Percentiles rank a stretch among this genome's conserved stretches.
These are phyloP conservation scores for Amauroascus verrucosus DNA, from an alignment of 2,329 filamentous ascomycete genomes.

Conservation along the genomic window DNA sequence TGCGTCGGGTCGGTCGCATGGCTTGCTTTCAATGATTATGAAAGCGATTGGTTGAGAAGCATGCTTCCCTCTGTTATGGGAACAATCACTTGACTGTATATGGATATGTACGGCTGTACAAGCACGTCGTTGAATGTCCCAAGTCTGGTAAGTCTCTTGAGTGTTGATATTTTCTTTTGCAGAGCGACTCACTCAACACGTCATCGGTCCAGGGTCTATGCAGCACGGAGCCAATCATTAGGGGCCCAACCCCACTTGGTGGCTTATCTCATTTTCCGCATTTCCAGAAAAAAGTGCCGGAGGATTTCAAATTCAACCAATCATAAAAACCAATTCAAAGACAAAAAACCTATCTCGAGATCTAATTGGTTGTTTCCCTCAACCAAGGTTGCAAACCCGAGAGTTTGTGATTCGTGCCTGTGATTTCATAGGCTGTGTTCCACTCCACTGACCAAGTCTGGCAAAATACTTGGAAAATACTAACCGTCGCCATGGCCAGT, in stretches of 20 bases:
- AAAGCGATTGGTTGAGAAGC: background rate
- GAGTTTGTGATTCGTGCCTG: background rate
- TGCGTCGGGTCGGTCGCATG: background rate
- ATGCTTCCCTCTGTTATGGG: background rate
- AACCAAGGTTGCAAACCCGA: background rate
- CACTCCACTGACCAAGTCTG: background rate
- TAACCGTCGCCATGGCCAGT: background rate
- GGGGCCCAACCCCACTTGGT: background rate
- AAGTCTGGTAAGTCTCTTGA: too few species aligned
- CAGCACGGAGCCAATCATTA: background rate
- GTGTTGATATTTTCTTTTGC: too few species aligned
- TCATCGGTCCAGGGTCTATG: constrained; percentile 3
- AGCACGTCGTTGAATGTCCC: too few species aligned
- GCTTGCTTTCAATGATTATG: background rate
- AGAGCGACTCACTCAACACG: constrained; percentile 3
- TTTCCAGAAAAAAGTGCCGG: background rate
- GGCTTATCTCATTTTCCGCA: background rate
- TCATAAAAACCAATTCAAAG: background rate
- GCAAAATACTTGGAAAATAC: background rate
- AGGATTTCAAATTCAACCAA: constrained; percentile 3
- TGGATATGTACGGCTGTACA: too few species aligned
- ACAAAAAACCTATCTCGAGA: background rate
- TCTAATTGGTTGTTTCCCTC: background rate
- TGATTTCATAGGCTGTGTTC: constrained; percentile 2
- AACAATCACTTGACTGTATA: too few species aligned